These are phyloP conservation scores for Trichoderma sp. DNA, from an alignment of 2,329 filamentous ascomycete species.

Conservation along the genomic window DNA sequence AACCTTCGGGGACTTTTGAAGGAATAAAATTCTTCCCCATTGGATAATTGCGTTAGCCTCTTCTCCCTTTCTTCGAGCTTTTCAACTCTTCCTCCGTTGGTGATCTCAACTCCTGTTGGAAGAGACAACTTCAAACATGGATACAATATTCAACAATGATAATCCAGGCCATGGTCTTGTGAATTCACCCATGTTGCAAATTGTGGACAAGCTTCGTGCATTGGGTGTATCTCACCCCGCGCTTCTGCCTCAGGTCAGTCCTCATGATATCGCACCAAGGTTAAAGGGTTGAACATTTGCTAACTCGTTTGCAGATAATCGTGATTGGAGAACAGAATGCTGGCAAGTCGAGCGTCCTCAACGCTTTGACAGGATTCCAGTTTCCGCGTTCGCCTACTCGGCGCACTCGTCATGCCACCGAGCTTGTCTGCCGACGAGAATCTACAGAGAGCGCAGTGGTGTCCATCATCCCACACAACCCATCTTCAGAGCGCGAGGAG, in stretches of 20 bases:
- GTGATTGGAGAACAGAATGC: slow-evolving; percentile 84
- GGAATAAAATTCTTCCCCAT: background rate
- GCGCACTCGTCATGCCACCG: slow-evolving; percentile 49
- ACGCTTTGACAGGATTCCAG: slow-evolving; percentile 55
- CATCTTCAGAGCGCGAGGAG: slow-evolving; percentile 15
- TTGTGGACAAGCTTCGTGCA: slow-evolving; percentile 42
- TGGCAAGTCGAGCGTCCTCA: slow-evolving; percentile 80
- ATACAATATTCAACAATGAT: background rate
- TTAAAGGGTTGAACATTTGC: background rate
- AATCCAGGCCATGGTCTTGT: slow-evolving; percentile 7
- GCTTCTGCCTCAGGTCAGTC: slow-evolving; percentile 51
- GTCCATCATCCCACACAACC: slow-evolving; percentile 37
- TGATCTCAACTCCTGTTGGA: background rate
- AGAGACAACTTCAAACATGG: background rate
- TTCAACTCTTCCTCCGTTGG: background rate
- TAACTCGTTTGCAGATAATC: slow-evolving; percentile 50
- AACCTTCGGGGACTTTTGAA: background rate
- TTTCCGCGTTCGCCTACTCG: slow-evolving; percentile 45
- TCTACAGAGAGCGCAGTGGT: slow-evolving; percentile 38
- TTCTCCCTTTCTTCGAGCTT: background rate
- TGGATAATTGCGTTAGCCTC: background rate
- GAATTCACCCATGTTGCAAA: too few species aligned
- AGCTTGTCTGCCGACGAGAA: slow-evolving; percentile 25
- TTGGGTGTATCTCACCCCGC: slow-evolving; percentile 38
- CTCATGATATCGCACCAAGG: background rate